These are phyloP conservation scores for Scytalidium sp. DNA, from an alignment of 2,329 filamentous ascomycete species.

Conservation along the genomic window DNA sequence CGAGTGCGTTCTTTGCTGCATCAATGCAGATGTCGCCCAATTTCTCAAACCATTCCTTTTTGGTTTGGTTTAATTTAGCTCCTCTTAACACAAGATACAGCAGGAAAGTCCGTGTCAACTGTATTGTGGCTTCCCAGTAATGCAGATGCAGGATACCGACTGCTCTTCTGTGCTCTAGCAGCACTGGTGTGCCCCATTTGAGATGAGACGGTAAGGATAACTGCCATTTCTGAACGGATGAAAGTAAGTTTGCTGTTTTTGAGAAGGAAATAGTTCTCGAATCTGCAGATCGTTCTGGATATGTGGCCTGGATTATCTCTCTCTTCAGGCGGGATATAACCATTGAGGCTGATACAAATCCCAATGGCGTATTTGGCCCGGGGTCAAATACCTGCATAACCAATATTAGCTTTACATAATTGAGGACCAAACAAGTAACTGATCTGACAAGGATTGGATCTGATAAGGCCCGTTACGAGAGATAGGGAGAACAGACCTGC, in stretches of 20 bases:
- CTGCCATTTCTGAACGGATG: slow-evolving; percentile 12
- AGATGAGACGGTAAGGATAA: slow-evolving; percentile 16
- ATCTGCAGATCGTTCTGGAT: slow-evolving; percentile 12
- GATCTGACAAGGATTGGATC: too few species aligned
- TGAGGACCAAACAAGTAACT: too few species aligned
- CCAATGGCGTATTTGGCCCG: slow-evolving; percentile 15
- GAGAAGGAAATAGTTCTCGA: slow-evolving; percentile 12
- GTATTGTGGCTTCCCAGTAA: slow-evolving; percentile 17
- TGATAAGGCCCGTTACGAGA: too few species aligned
- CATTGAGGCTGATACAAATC: slow-evolving; percentile 12
- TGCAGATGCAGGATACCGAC: slow-evolving; percentile 17
- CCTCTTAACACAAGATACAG: slow-evolving; percentile 13
- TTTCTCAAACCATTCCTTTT: slow-evolving; percentile 15
- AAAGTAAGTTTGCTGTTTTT: slow-evolving; percentile 9
- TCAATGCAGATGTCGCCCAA: slow-evolving; percentile 14
- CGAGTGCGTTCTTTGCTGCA: slow-evolving; percentile 11
- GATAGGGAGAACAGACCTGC: slow-evolving; percentile 7
- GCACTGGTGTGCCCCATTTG: slow-evolving; percentile 15
- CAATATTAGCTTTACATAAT: too few species aligned
- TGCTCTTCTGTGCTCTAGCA: slow-evolving; percentile 13
- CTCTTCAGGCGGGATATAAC: slow-evolving; percentile 13
- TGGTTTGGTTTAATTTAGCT: slow-evolving; percentile 6
- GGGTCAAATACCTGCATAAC: slow-evolving; percentile 10
- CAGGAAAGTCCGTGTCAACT: slow-evolving; percentile 16
- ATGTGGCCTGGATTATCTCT: slow-evolving; percentile 17